phyloP scores from a whole-genome alignment of 1,284 basidiomycete species.

The Malassezia psittaci region DNA sequence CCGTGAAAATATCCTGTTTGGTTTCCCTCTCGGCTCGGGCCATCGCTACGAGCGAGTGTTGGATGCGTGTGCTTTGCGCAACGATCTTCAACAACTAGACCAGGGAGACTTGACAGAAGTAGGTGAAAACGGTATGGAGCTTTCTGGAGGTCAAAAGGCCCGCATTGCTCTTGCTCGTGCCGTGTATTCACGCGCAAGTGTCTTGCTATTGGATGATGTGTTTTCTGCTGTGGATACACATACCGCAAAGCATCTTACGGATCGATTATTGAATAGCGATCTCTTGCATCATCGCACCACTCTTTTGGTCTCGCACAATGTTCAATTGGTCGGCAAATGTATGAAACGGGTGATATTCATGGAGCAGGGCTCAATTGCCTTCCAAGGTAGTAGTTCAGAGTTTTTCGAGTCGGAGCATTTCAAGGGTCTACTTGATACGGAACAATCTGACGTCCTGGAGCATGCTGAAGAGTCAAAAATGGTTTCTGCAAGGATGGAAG shows the following conservation, averaged over 20 bases:
- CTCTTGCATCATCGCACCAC: conserved; percentile 55
- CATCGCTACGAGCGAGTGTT: conserved; percentile 28
- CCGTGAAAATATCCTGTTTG: conserved; percentile 37
- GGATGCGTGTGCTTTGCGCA: conserved; percentile 26
- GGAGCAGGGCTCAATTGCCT: conserved; percentile 20
- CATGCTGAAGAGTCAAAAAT: background rate
- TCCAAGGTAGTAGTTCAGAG: conserved; percentile 25
- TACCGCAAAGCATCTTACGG: conserved; percentile 52
- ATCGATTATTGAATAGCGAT: conserved; percentile 22
- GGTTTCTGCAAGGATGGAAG: background rate
- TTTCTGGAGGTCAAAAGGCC: conserved; percentile 39
- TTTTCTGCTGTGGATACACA: conserved; percentile 55
- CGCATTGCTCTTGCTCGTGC: conserved; percentile 36
- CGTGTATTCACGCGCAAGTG: conserved; percentile 29
- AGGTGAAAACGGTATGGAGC: conserved; percentile 30
- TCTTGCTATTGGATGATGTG: conserved; percentile 42
- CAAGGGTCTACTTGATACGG: background rate
- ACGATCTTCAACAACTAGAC: conserved; percentile 28
- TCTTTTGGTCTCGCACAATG: conserved; percentile 63
- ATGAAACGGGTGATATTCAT: conserved; percentile 27
- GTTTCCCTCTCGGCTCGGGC: conserved; percentile 20
- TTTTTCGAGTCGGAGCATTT: conserved; percentile 15
- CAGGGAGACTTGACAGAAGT: conserved; percentile 36
- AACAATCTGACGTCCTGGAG: background rate
- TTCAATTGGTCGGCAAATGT: conserved; percentile 21